These are phyloP conservation scores for Rhodotorula diobovata DNA, from an alignment of 768 basidiomycete species.

Conservation along the genomic window DNA sequence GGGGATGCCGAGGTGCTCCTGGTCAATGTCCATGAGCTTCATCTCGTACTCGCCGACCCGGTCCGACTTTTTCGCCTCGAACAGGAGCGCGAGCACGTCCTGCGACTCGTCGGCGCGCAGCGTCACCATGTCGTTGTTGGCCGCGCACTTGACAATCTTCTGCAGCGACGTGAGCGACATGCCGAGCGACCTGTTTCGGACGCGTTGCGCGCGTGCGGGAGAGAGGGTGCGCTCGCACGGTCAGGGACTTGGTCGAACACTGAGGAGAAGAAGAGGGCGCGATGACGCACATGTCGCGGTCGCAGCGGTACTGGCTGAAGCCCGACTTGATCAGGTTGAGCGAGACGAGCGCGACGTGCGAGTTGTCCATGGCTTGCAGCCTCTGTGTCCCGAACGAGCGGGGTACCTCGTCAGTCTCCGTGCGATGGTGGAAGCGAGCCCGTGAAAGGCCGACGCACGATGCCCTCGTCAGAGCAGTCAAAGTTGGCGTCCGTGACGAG, in stretches of 20 bases:
- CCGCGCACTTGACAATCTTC: conserved; percentile 95
- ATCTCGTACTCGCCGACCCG: conserved; percentile 96
- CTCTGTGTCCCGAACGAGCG: conserved; percentile 36
- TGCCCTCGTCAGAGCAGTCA: conserved; percentile 91
- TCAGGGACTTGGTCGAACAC: too few relatives aligned
- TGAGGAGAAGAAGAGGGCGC: not conserved
- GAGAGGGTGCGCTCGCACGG: not conserved
- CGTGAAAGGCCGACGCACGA: conserved; percentile 45
- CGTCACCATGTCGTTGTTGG: conserved; percentile 87
- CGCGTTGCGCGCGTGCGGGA: too few relatives aligned
- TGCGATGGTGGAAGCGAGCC: conserved; percentile 42
- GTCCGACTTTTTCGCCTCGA: conserved; percentile 84
- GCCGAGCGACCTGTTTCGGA: conserved; percentile 58
- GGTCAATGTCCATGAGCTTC: conserved; percentile 99
- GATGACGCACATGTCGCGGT: conserved; percentile 65
- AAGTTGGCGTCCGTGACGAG: conserved; percentile 97
- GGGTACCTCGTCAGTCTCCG: too few relatives aligned
- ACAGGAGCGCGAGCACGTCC: conserved; percentile 79
- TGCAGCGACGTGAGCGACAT: conserved; percentile 80
- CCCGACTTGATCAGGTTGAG: conserved; percentile 73
- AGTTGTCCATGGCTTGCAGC: conserved; percentile 99
- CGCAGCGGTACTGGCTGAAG: conserved; percentile 86
- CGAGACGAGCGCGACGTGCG: conserved; percentile 92
- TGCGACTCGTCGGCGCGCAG: conserved; percentile 87
- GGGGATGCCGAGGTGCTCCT: conserved; percentile 89